Evolutionary conservation across 116 monocot species (phyloP), one percentile per base, ranked within the genome.

Genomic region (Posidonia oceanica): DNA sequence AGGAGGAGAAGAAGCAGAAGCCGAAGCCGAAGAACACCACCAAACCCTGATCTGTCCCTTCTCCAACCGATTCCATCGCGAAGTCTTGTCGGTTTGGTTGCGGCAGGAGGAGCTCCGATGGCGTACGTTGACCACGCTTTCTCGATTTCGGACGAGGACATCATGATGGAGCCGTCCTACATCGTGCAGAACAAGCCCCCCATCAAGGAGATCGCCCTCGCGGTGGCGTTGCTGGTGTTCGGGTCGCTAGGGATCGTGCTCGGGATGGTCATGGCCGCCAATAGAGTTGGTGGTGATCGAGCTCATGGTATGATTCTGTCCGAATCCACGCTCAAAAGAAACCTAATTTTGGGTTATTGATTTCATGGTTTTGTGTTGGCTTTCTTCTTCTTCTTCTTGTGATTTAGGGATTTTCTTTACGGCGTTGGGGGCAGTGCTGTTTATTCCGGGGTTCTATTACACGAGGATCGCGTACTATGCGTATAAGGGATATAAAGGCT

Each of bases 381-480:
- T 16, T 42, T 2, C 41, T 42, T 65, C 48, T 52, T 37, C 51
- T 42, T 36, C 4, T 20, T 51, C 63, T 39, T 69, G 17, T 17
- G 40, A 22, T 40, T 64, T 70, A 86, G 90, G 90, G 58, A 64
- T 90, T 36, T 84, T 84, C 86, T 90, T 90, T 62, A 79, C 90
- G 56, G 69, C 70, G 0, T 59, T 90, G 81, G 90, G 90, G 57
- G 77, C 82, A 16, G 57, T 86, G 29, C 82, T 86, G 52, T 90
- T 90, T 69, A 42, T 90, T 22, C 90, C 90, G 14, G 90, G 90
- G 14, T 86, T 84, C 76, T 90, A 90, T 52, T 90, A 86, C 72
- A 80, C 86, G 69, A 60, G 90, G 84, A 86, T 90, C 41, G 86
- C 90, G 4, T 90, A 90, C 54, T 86, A 82, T 58, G 90, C 90